phyloP scores from a whole-genome alignment of 345 rosid genomes.

The Murraya paniculata region DNA sequence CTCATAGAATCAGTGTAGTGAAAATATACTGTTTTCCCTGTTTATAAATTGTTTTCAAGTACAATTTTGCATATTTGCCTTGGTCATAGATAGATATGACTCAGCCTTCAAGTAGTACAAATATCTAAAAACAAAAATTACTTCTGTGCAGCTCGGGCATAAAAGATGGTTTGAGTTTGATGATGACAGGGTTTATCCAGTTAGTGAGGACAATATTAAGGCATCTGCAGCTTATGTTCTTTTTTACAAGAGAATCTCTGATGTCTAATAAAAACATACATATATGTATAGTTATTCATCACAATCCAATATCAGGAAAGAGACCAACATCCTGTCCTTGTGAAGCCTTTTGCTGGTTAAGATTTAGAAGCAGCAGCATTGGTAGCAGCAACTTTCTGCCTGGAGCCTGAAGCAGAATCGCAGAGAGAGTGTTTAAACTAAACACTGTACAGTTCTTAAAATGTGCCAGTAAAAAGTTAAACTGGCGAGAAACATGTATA shows the following conservation, averaged over 20 bases:
- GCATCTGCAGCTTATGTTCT: slow-evolving; percentile 68
- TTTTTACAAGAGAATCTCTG: slow-evolving; percentile 50
- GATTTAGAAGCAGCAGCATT: not conserved
- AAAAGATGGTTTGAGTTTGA: slow-evolving; percentile 62
- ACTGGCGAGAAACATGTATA: not conserved
- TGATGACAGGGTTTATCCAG: slow-evolving; percentile 42
- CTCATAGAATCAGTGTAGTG: not conserved
- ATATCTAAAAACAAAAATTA: not conserved
- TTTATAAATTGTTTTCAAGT: not conserved
- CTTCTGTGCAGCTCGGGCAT: slow-evolving; percentile 47
- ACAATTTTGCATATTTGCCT: not conserved
- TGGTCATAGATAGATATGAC: not conserved
- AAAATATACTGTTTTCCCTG: not conserved
- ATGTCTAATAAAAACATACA: not conserved
- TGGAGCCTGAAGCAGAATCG: not conserved
- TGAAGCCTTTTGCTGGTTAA: not conserved
- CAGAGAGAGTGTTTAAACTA: not conserved
- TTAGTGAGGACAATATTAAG: slow-evolving; percentile 48
- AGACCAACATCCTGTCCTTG: not conserved
- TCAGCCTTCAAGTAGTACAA: not conserved
- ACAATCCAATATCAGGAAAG: not conserved
- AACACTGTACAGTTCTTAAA: slow-evolving; percentile 15
- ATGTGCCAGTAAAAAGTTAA: not conserved
- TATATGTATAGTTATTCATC: not conserved
- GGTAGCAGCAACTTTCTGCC: not conserved